Evolutionary conservation across 2,329 filamentous ascomycete genomes (phyloP).

Genomic region (Trichoderma cornu-damae): DNA sequence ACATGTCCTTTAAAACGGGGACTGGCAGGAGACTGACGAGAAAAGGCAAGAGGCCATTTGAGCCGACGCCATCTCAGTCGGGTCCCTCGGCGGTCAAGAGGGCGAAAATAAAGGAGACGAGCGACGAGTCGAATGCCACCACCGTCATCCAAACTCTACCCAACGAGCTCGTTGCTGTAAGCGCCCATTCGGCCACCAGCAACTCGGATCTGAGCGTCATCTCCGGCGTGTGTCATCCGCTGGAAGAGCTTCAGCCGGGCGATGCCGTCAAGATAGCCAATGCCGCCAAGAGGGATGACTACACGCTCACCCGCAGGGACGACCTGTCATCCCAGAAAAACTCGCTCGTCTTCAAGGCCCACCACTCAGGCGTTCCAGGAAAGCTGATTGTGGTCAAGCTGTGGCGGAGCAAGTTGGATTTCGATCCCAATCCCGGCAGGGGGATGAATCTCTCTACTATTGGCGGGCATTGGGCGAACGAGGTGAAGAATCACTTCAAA

Average conservation of each 20-base stretch:
- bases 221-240: background rate
- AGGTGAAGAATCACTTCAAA: background rate
- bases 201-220: background rate
- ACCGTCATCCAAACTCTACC: background rate
- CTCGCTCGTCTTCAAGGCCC: background rate
- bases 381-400: background rate
- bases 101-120: background rate
- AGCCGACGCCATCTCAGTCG: background rate
- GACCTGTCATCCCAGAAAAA: background rate
- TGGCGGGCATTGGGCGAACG: background rate
- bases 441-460: background rate
- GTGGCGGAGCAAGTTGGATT: background rate
- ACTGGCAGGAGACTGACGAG: background rate
- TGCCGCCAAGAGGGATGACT: background rate
- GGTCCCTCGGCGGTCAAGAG: background rate
- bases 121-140: background rate
- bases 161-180: background rate
- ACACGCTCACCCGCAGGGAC: background rate
- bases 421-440: background rate
- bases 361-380: background rate
- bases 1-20: background rate
- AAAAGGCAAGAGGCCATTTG: background rate
- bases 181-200: background rate
- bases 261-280: background rate
- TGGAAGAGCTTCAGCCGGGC: background rate